Evolutionary conservation across 805 yeast species (phyloP), one percentile per base, ranked within the genome.

Genomic region (Hanseniaspora valbyensis): DNA sequence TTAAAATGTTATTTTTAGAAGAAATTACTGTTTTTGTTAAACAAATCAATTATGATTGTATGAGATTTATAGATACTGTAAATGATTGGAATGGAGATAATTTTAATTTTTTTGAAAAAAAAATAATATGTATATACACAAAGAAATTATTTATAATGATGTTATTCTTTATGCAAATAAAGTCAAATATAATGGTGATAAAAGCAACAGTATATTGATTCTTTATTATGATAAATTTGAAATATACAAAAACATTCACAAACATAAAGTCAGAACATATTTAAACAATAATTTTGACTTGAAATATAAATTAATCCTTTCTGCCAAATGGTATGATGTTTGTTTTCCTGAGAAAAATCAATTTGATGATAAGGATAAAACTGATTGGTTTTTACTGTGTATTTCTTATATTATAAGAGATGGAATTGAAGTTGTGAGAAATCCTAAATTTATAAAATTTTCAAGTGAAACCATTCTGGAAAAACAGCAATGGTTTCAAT

Each of bases 241-340:
- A 37, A 22, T 44, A 2, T 36, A 38, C 29, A 37, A 33, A n/a
- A n/a, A 5, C 4, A 19, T 24, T 2, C 28, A 18, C 14, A 22
- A 19, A 14, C 49, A 44, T 19, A 19, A 28, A 5, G 12, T 44
- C 19, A 36, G 49, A 37, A 22, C 29, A 8, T 44, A 44, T 14
- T 30, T 44, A 16, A 44, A 44, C 21, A 44, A 29, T n/a, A n/a
- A 19, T 9, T 21, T 28, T n/a, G 21, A 21, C 13, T 39, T 44
- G 9, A 44, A 37, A 29, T 44, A 37, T 30, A 44, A 44, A 13
- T 25, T 44, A 4, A n/a, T 19, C 7, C 19, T 44, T 25, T 37
- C 36, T 13, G 42, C 49, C 13, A 37, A 26, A n/a, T 36, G 39
- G 24, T 16, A 44, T 8, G 37, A 44, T n/a, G n/a, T 44, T 21